Conservation (phyloP, 139 green algal species). For the Desmodesmus armatus region DNA sequence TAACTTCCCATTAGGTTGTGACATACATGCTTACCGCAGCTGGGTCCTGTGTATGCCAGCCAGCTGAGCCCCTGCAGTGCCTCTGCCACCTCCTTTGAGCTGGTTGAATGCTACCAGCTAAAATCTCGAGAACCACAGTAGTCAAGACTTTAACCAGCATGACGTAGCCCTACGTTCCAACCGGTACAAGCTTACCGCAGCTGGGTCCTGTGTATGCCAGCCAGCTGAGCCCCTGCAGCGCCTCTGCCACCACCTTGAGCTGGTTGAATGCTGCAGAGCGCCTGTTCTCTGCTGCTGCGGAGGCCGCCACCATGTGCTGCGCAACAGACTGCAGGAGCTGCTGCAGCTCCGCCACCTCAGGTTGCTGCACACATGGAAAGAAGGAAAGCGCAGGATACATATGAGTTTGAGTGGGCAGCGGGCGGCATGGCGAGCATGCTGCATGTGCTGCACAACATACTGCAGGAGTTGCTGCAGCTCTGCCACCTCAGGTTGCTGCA, state of each 20-base stretch:
- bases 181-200: constrained; percentile 83
- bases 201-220: constrained; percentile 84
- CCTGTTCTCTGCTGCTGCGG: constrained; percentile 62
- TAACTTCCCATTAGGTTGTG: too few species aligned
- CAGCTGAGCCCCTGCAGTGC: background rate
- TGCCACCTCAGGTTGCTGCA: constrained; percentile 64
- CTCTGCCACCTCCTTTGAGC: background rate
- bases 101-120: too few species aligned
- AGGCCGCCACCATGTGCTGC: constrained; percentile 68
- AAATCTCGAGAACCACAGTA: too few species aligned
- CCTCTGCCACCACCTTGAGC: constrained; percentile 77
- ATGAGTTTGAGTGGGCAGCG: background rate
- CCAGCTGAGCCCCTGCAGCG: constrained; percentile 80
- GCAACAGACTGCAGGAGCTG: constrained; percentile 76
- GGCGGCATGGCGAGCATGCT: too few species aligned
- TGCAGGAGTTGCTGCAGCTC: constrained; percentile 75
- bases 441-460: constrained; percentile 78
- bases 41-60: constrained; percentile 3
- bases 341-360: constrained; percentile 68
- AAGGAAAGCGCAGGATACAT: background rate
- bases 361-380: constrained; percentile 70
- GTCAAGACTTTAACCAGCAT: too few species aligned
- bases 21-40: constrained; percentile 83
- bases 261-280: constrained; percentile 69
- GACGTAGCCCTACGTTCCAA: too few species aligned